Percentiles rank a stretch among this genome's conserved stretches.
phyloP scores from a whole-genome alignment of 495 filamentous ascomycete genomes.

The Aspergillus campestris region DNA sequence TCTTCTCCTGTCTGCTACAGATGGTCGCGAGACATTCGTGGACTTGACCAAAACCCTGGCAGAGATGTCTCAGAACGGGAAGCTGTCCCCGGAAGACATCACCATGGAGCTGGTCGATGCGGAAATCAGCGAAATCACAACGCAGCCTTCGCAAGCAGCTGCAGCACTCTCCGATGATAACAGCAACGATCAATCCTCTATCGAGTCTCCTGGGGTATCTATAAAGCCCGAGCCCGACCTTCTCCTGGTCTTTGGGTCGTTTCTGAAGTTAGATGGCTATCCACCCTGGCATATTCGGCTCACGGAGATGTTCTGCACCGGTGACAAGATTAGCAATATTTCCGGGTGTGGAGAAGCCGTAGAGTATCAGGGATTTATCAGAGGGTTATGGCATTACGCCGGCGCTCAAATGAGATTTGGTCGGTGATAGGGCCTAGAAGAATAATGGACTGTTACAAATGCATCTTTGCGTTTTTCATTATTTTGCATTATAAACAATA shows the following conservation, averaged over 20 bases:
- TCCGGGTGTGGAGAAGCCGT: conserved; percentile 48
- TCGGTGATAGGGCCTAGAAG: conserved; percentile 39
- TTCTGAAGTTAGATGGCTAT: conserved; percentile 78
- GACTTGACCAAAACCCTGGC: conserved; percentile 91
- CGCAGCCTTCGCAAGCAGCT: conserved; percentile 22
- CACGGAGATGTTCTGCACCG: conserved; percentile 78
- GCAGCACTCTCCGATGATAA: neutral
- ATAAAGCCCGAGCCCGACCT: conserved; percentile 70
- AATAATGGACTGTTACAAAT: neutral
- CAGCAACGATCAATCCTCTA: neutral
- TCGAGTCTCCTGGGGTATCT: neutral
- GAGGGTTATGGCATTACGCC: conserved; percentile 73
- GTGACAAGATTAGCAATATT: conserved; percentile 31
- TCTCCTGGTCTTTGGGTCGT: conserved; percentile 74
- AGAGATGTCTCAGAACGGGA: conserved; percentile 87
- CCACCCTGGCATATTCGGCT: conserved; percentile 93
- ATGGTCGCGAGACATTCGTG: conserved; percentile 86
- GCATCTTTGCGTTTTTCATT: neutral
- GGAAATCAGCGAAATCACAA: conserved; percentile 60
- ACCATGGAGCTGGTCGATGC: conserved; percentile 80
- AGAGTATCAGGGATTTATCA: conserved; percentile 87
- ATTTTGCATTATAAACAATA: no score
- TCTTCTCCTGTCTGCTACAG: conserved; percentile 80
- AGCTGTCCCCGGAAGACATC: conserved; percentile 70
- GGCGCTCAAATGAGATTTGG: conserved; percentile 86